Evolutionary conservation across 257 asterid genomes (phyloP).

Genomic region (Ballota nigra): DNA sequence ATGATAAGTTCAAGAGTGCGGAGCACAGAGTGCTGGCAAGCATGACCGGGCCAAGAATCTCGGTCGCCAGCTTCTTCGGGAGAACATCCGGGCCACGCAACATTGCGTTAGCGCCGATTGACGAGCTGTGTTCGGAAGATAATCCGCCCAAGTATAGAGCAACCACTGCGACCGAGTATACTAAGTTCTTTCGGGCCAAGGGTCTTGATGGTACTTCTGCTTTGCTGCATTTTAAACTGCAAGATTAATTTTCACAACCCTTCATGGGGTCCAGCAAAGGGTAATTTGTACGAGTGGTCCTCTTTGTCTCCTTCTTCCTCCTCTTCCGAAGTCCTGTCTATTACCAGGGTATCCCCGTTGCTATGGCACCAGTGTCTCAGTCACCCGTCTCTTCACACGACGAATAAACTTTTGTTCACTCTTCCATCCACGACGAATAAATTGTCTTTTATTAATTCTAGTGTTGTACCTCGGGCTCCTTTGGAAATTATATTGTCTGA

Average conservation of each 20-base stretch:
- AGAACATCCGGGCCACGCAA: conserved; percentile 11
- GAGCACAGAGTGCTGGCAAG: conserved; percentile 46
- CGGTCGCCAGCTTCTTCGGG: conserved; percentile 50
- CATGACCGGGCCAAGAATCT: conserved; percentile 42
- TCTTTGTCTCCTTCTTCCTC: too few species aligned
- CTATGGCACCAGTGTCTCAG: too few species aligned
- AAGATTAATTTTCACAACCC: neutral
- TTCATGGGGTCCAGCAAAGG: too few species aligned
- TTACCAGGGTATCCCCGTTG: too few species aligned
- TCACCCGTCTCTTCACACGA: too few species aligned
- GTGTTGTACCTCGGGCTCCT: too few species aligned
- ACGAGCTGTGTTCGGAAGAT: conserved; percentile 38
- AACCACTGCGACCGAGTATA: conserved; percentile 31
- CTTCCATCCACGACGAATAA: too few species aligned
- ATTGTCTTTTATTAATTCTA: too few species aligned
- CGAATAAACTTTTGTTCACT: too few species aligned
- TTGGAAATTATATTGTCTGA: too few species aligned
- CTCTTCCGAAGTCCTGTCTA: too few species aligned
- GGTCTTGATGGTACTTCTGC: conserved; percentile 41
- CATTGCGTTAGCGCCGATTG: conserved; percentile 31
- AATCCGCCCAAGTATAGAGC: conserved; percentile 38
- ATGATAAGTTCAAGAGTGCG: conserved; percentile 40
- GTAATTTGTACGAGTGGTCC: too few species aligned
- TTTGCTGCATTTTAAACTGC: conserved; percentile 28
- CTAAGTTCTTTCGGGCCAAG: conserved; percentile 17